Evolutionary conservation across 75 land plant genomes (phyloP).

Genomic region (Picea sitchensis): DNA sequence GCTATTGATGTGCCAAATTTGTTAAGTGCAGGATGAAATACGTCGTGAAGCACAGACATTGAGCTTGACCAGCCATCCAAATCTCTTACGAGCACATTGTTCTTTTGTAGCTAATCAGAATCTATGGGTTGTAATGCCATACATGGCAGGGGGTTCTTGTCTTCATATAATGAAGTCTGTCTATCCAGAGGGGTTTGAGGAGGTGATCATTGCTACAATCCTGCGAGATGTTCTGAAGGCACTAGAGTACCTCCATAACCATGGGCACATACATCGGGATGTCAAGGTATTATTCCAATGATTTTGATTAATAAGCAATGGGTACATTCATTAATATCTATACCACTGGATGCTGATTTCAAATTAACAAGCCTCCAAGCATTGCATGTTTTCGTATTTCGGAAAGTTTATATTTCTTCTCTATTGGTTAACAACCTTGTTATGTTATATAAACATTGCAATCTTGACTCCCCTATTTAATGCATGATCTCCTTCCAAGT

Average conservation of each 20-base stretch:
- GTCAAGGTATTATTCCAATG: slow-evolving; percentile 68
- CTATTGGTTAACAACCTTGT: background rate
- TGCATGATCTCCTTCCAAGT: background rate
- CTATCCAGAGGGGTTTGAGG: slow-evolving; percentile 92
- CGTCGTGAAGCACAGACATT: slow-evolving; percentile 88
- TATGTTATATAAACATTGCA: background rate
- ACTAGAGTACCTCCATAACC: slow-evolving; percentile 87
- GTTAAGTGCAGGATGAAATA: slow-evolving; percentile 66
- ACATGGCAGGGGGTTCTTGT: slow-evolving; percentile 94
- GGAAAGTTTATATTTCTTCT: background rate
- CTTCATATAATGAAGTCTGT: slow-evolving; percentile 92
- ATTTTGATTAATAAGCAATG: background rate
- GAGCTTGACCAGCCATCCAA: slow-evolving; percentile 83
- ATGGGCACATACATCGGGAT: slow-evolving; percentile 95
- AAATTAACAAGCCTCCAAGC: background rate
- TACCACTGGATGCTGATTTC: background rate
- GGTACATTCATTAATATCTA: background rate
- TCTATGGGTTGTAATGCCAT: slow-evolving; percentile 99
- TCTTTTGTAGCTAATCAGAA: slow-evolving; percentile 71
- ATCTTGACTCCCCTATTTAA: background rate
- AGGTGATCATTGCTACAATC: slow-evolving; percentile 85
- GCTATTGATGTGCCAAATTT: background rate
- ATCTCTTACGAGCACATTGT: slow-evolving; percentile 74
- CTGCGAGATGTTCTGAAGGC: slow-evolving; percentile 83
- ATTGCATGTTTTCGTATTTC: background rate